phyloP scores from a whole-genome alignment of 495 filamentous ascomycete species.

The Oidiodendron maius region DNA sequence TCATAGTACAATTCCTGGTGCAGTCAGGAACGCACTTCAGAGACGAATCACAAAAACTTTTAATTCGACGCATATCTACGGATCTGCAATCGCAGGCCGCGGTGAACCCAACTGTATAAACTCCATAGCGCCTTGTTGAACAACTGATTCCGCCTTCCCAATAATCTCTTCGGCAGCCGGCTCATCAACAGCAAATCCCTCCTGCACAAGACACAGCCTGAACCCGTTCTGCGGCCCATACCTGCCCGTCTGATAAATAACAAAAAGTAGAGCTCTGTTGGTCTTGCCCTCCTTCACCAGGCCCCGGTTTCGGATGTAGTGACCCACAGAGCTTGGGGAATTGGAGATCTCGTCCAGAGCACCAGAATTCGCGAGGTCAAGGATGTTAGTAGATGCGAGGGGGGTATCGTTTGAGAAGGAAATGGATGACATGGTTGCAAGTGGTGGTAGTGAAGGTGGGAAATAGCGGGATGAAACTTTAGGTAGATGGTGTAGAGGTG shows the following conservation, averaged over 20 bases:
- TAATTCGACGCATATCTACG: no score
- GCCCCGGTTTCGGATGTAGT: background rate
- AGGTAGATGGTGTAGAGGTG: no score
- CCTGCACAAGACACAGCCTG: background rate
- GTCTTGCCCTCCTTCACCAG: background rate
- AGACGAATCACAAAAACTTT: no score
- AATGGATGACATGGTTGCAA: background rate
- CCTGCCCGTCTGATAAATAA: background rate
- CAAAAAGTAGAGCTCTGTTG: background rate
- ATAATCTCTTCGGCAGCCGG: background rate
- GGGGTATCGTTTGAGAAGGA: background rate
- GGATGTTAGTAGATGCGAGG: background rate
- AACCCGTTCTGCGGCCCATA: background rate
- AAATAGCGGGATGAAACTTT: no score
- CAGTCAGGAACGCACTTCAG: no score
- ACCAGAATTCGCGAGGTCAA: background rate
- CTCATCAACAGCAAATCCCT: background rate
- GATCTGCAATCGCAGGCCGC: background rate
- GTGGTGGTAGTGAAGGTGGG: no score
- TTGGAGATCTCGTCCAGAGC: background rate
- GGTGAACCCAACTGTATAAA: background rate
- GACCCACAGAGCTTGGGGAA: background rate
- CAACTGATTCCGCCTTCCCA: background rate
- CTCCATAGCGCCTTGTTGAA: background rate
- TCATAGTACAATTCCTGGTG: no score